Conservation (phyloP, 768 basidiomycete species). For the Coprinopsis cinerea region DNA sequence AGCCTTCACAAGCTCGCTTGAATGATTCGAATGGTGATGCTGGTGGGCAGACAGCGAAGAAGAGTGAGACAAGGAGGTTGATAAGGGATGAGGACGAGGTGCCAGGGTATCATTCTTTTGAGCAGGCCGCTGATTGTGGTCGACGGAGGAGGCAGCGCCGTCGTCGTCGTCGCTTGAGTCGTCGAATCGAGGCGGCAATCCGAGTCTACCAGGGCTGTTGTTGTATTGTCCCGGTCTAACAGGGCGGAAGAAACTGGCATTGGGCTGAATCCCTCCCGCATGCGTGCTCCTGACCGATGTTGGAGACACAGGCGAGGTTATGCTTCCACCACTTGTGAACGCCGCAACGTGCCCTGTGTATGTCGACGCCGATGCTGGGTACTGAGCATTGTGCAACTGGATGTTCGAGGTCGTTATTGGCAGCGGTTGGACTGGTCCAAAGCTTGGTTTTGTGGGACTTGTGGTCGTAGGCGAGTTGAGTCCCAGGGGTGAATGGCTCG, state of each 20-base stretch:
- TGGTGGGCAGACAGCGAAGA: conserved; percentile 9
- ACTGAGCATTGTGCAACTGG: conserved; percentile 10
- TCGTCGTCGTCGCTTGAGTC: background rate
- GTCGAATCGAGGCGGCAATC: background rate
- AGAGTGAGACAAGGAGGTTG: conserved; percentile 19
- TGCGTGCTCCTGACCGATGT: conserved; percentile 39
- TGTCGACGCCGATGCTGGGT: conserved; percentile 15
- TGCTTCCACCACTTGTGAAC: background rate
- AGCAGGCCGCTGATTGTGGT: background rate
- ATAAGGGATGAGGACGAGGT: conserved; percentile 36
- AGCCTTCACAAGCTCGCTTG: conserved; percentile 2
- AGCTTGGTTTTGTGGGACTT: background rate
- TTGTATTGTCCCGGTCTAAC: conserved; percentile 56
- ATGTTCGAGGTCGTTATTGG: conserved; percentile 9
- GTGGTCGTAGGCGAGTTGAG: background rate
- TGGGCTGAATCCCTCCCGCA: conserved; percentile 70
- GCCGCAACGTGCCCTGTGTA: conserved; percentile 16
- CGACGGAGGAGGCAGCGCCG: background rate
- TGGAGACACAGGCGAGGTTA: background rate
- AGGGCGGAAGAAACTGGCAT: conserved; percentile 74
- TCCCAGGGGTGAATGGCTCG: conserved; percentile 7
- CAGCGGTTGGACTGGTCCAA: conserved; percentile 4
- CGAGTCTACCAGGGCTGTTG: conserved; percentile 19
- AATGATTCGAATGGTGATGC: conserved; percentile 10
- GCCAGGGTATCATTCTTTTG: conserved; percentile 3